These are phyloP conservation scores for Termitomyces sp. DNA, from an alignment of 768 basidiomycete genomes.

Conservation along the genomic window DNA sequence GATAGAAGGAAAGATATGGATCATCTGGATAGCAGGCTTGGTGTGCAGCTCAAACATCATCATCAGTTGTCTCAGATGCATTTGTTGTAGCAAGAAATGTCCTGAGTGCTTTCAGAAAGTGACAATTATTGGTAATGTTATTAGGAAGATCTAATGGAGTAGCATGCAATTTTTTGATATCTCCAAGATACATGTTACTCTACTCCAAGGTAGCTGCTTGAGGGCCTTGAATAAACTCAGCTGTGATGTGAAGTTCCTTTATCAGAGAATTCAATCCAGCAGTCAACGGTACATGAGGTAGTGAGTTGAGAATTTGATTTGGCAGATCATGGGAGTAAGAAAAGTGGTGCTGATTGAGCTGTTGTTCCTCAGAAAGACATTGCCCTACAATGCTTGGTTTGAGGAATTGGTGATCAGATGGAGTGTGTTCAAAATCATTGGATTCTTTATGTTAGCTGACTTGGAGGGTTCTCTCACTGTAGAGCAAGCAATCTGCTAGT, in stretches of 20 bases:
- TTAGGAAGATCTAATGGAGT: background rate
- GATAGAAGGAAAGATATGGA: constrained; percentile 25
- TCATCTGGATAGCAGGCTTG: constrained; percentile 22
- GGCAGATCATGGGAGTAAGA: too few relatives aligned
- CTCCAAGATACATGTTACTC: background rate
- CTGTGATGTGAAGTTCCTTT: background rate
- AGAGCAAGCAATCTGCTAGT: too few relatives aligned
- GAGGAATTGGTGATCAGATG: too few relatives aligned
- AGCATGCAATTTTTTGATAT: background rate
- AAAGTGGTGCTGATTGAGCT: too few relatives aligned
- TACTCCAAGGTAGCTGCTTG: background rate
- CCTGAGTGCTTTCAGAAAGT: background rate
- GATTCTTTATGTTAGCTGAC: too few relatives aligned
- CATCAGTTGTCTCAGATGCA: background rate
- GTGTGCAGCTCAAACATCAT: constrained; percentile 10
- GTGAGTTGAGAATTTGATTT: background rate
- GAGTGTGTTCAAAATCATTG: too few relatives aligned
- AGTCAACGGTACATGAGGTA: background rate
- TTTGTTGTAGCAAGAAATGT: background rate
- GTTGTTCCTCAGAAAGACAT: too few relatives aligned
- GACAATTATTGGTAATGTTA: background rate
- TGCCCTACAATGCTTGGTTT: too few relatives aligned
- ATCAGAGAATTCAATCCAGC: background rate
- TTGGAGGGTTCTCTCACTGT: too few relatives aligned
- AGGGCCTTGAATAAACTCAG: background rate